These are phyloP conservation scores for Trichothecium roseum DNA, from an alignment of 2,329 filamentous ascomycete genomes.

Conservation along the genomic window DNA sequence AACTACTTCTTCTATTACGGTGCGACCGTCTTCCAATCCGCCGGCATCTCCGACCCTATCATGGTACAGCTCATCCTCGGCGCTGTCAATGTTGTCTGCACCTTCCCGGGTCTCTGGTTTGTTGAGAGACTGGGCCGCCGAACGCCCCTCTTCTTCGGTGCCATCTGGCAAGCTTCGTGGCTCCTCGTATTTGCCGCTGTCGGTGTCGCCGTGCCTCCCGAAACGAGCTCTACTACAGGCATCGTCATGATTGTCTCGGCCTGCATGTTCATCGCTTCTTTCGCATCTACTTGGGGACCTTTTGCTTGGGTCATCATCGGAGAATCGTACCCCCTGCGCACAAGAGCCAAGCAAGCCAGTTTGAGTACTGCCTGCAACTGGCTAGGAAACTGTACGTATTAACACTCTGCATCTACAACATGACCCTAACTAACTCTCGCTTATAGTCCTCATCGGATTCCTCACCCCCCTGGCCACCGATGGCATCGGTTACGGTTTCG, in stretches of 20 bases:
- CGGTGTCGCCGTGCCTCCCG: slow-evolving; percentile 33
- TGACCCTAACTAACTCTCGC: not conserved
- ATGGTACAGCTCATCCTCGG: slow-evolving; percentile 58
- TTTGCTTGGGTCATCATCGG: slow-evolving; percentile 59
- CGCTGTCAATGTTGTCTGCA: slow-evolving; percentile 57
- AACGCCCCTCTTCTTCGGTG: slow-evolving; percentile 54
- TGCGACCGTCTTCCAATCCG: slow-evolving; percentile 56
- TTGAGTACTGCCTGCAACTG: slow-evolving; percentile 45
- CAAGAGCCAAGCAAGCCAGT: slow-evolving; percentile 42
- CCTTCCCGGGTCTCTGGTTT: slow-evolving; percentile 56
- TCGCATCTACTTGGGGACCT: slow-evolving; percentile 60
- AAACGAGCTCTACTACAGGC: slow-evolving; percentile 37
- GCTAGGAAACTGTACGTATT: slow-evolving; percentile 43
- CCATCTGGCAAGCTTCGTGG: slow-evolving; percentile 57
- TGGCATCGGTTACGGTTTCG: slow-evolving; percentile 51
- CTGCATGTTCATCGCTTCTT: slow-evolving; percentile 65
- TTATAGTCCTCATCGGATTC: slow-evolving; percentile 51
- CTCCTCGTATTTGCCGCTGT: slow-evolving; percentile 54
- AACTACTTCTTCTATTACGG: slow-evolving; percentile 58
- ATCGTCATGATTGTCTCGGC: slow-evolving; percentile 63
- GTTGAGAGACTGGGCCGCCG: slow-evolving; percentile 59
- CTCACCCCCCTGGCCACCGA: slow-evolving; percentile 56
- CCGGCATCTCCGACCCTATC: slow-evolving; percentile 56
- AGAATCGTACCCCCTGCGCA: slow-evolving; percentile 53
- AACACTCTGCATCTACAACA: not conserved